Evolutionary conservation across 164 flowering plant genomes (phyloP), one percentile per base, ranked within the genome.

Genomic region (Macadamia integrifolia): DNA sequence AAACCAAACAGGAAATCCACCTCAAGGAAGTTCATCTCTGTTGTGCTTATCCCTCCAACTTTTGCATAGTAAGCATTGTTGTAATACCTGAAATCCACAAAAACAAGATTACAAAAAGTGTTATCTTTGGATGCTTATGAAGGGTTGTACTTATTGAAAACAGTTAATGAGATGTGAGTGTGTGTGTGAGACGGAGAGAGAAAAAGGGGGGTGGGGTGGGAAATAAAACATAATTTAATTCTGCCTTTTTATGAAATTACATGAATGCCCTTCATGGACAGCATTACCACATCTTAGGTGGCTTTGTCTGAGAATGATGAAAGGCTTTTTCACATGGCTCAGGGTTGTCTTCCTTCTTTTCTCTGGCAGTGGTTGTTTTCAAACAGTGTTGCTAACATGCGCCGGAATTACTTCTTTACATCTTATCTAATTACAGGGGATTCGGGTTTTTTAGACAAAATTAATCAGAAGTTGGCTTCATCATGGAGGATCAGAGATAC

Each of bases 21-120:
- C 70, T 93, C 98, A 55, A 93, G 88, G 64, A 77, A 85, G 63
- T 93, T 93, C 91, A 93, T 90, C 80, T 93, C 98, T 66, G 58
- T 66, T 62, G 84, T 88, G 87, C 88, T 87, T 58, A 92, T 89
- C 58, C 98, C 96, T 77, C 98, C 98, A 3, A 92, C 89, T 81
- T 87, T 90, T n/a, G 94, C 98, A 79, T 89, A 92, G 77, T 92
- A 92, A 14, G 98, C 97, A 86, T 93, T 93, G 83, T 88, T 91
- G 79, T 93, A 93, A 31, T 82, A 88, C 84, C 98, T 93, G 89
- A 17, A n/a, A 42, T 35, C 18, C n/a, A 13, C 23, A 8, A 68
- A 8, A 30, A 23, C 18, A 28, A 17, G 13, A 52, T 1, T 1
- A 32, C 18, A 60, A 61, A 46, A 31, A 14, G 12, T 62, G 40